These are phyloP conservation scores for Phalaenopsis aphrodite DNA, from an alignment of 106 monocot genomes.

Conservation along the genomic window DNA sequence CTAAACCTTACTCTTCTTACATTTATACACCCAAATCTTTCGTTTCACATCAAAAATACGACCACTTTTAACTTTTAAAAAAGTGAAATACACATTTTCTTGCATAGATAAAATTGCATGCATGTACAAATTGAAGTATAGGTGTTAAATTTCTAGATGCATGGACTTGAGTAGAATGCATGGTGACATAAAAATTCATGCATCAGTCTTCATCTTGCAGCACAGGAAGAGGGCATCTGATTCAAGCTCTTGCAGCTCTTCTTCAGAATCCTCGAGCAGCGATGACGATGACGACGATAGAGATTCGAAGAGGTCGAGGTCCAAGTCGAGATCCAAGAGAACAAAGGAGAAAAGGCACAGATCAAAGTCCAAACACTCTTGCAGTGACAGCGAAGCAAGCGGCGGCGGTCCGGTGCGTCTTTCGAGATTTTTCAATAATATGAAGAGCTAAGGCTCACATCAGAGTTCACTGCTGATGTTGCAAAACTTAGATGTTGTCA, in stretches of 20 bases:
- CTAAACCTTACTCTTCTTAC: too few relatives aligned
- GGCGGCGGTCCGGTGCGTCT: slow-evolving; percentile 48
- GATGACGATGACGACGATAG: slow-evolving; percentile 41
- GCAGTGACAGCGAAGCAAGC: slow-evolving; percentile 25
- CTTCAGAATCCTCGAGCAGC: slow-evolving; percentile 53
- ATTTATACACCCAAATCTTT: too few relatives aligned
- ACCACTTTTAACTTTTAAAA: too few relatives aligned
- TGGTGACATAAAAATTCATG: not conserved
- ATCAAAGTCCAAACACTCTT: slow-evolving; percentile 36
- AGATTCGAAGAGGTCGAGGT: slow-evolving; percentile 49
- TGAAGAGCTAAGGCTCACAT: slow-evolving; percentile 30
- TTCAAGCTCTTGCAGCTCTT: slow-evolving; percentile 56
- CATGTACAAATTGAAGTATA: too few relatives aligned
- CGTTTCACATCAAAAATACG: too few relatives aligned
- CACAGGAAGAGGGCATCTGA: slow-evolving; percentile 43
- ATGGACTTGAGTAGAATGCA: too few relatives aligned
- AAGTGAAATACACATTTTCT: too few relatives aligned
- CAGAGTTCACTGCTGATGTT: not conserved
- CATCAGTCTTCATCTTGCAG: slow-evolving; percentile 22
- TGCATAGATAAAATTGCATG: too few relatives aligned
- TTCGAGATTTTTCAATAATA: slow-evolving; percentile 58
- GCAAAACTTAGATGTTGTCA: too few relatives aligned
- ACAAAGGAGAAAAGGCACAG: slow-evolving; percentile 44
- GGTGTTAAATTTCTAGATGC: too few relatives aligned
- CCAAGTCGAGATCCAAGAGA: slow-evolving; percentile 51